Conservation (phyloP, 2,329 filamentous ascomycete genomes). For the Fragosphaeria purpurea region DNA sequence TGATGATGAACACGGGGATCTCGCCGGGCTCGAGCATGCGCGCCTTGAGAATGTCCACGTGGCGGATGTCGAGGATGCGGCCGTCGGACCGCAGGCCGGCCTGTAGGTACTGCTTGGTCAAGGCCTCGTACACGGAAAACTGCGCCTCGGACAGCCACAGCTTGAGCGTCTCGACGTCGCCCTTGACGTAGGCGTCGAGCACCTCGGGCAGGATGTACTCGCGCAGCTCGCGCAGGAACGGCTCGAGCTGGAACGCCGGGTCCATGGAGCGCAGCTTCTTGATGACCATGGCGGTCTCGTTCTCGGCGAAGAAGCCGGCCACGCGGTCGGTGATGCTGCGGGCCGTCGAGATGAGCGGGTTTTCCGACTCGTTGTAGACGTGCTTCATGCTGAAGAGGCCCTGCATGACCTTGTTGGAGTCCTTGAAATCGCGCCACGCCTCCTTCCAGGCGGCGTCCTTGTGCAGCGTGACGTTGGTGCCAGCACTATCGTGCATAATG, state of each 20-base stretch:
- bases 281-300: slow-evolving; percentile 94
- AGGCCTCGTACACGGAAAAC: slow-evolving; percentile 91
- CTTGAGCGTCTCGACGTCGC: slow-evolving; percentile 80
- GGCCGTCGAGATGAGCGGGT: slow-evolving; percentile 85
- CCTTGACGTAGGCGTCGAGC: slow-evolving; percentile 95
- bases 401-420: slow-evolving; percentile 81
- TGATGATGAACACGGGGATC: slow-evolving; percentile 93
- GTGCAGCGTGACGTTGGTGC: slow-evolving; percentile 88
- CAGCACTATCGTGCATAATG: slow-evolving; percentile 50
- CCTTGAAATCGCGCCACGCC: slow-evolving; percentile 93
- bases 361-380: slow-evolving; percentile 92
- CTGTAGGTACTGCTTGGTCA: slow-evolving; percentile 91
- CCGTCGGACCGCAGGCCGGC: slow-evolving; percentile 91
- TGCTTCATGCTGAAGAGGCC: slow-evolving; percentile 77
- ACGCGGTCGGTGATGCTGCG: slow-evolving; percentile 89
- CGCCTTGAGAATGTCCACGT: slow-evolving; percentile 78
- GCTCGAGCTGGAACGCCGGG: slow-evolving; percentile 86
- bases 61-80: slow-evolving; percentile 86
- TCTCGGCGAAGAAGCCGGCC: slow-evolving; percentile 94
- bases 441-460: slow-evolving; percentile 98
- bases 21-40: slow-evolving; percentile 76
- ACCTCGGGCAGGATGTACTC: slow-evolving; percentile 98
- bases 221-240: slow-evolving; percentile 88
- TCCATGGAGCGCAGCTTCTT: slow-evolving; percentile 98
- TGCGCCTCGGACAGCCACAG: slow-evolving; percentile 95